Evolutionary conservation across 371 early-diverging fungal genomes (phyloP).

Genomic region (Mortierella sp.): DNA sequence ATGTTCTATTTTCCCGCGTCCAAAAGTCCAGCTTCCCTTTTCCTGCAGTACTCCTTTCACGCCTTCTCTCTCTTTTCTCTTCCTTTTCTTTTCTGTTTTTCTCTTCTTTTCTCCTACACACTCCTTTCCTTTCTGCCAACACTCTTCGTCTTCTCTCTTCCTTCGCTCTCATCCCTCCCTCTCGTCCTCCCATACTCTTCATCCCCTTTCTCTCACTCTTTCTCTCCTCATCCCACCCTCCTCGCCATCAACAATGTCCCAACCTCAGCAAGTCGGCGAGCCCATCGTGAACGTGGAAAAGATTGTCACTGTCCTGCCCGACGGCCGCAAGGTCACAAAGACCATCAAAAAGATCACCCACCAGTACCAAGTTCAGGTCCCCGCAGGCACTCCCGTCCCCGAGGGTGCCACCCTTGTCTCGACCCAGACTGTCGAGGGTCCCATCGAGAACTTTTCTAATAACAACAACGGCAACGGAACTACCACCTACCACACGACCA

Average conservation of each 20-base stretch:
- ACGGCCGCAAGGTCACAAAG: constrained; percentile 54
- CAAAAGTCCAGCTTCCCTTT: no score
- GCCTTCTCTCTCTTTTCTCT: background rate
- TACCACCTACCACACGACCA: background rate
- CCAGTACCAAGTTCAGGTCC: constrained; percentile 48
- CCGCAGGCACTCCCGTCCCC: constrained; percentile 50
- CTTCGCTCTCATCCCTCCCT: background rate
- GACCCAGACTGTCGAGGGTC: constrained; percentile 20
- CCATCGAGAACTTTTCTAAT: background rate
- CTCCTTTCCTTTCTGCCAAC: background rate
- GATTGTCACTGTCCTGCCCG: constrained; percentile 42
- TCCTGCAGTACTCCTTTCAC: background rate
- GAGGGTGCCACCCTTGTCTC: constrained; percentile 49
- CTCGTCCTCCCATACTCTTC: background rate
- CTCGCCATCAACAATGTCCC: constrained; percentile 19
- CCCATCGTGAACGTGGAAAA: constrained; percentile 49
- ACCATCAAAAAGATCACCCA: constrained; percentile 52
- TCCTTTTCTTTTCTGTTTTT: background rate
- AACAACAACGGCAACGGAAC: background rate
- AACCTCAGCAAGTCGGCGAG: constrained; percentile 41
- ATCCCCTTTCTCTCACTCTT: background rate
- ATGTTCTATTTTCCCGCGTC: background rate
- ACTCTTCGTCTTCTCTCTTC: background rate
- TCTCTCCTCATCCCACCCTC: background rate
- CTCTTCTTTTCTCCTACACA: background rate